Evolutionary conservation across 371 early-diverging fungal genomes (phyloP), one percentile per base, ranked within the genome.

Genomic region (Mortierella sp.): DNA sequence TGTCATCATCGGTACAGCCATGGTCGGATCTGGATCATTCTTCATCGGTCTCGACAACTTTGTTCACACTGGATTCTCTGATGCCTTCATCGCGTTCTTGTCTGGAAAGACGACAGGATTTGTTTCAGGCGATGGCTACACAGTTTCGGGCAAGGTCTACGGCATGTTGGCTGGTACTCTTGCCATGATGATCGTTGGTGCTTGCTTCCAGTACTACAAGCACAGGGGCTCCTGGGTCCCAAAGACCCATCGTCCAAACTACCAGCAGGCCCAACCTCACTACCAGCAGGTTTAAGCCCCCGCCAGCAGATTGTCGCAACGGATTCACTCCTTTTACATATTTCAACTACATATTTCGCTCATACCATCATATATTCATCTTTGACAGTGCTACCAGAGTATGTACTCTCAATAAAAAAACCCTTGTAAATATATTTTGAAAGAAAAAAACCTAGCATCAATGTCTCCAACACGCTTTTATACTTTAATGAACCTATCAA

Each of bases 91-190:
- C 58, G 57, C 62, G 48, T 69, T 76, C 70, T 64, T 83, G 66
- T 60, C 70, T 33, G 83, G 76, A 64, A 76, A 84, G 67, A 58
- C 62, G 58, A 52, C 55, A 1, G 71, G 62, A 22, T 55, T 71
- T 38, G 10, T 64, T 47, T 52, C 63, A 13, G 62, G 57, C 19
- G 43, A 57, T 45, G 72, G 72, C 2, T 85, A 85, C 58, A 9
- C 76, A 2, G 84, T 88, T 24, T 80, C 77, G 6, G 58, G 83
- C 33, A 78, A 86, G 62, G 75, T 91, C 1, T 85, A 89, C 24
- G 88, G 88, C 24, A 89, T 90, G 90, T 66, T 91, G 13, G 90
- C 84, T 36, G 91, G 89, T 21, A 84, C 86, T 57, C 64, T 89
- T 33, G 89, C 72, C 41, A 67, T 90, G 65, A 85, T 89, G 58